A percentile compares a stretch with the other conserved stretches of the same genome.
These are phyloP conservation scores for Penicillium sp. DNA, from an alignment of 2,329 filamentous ascomycete species.

Conservation along the genomic window DNA sequence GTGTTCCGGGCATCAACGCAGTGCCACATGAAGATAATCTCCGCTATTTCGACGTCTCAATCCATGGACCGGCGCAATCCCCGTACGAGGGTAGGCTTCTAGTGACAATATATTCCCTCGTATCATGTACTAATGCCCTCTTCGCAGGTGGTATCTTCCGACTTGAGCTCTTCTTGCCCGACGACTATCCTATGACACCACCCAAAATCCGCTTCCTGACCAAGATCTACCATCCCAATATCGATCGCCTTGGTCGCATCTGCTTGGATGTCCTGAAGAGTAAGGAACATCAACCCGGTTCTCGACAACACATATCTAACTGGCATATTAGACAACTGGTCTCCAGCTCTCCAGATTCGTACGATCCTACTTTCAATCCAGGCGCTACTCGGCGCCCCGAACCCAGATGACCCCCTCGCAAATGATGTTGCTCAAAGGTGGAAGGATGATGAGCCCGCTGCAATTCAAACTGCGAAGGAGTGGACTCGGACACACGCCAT, in stretches of 20 bases:
- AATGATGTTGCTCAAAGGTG: conserved; percentile 96
- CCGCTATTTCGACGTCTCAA: conserved; percentile 96
- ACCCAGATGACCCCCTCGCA: conserved; percentile 96
- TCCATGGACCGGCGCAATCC: conserved; percentile 85
- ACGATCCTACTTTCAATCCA: conserved; percentile 99
- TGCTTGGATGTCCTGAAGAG: conserved; percentile 97
- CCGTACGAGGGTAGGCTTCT: conserved; percentile 76
- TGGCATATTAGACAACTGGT: conserved; percentile 79
- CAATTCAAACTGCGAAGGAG: conserved; percentile 85
- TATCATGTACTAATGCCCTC: conserved; percentile 7
- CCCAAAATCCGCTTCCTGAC: conserved; percentile 98
- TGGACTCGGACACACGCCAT: conserved; percentile 85
- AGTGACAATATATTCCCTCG: neutral
- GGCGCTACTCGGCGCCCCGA: conserved; percentile 89
- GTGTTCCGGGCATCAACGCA: conserved; percentile 93
- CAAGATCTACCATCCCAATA: conserved; percentile 99
- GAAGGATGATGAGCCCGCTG: conserved; percentile 92
- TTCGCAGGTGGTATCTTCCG: conserved; percentile 76
- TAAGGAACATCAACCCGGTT: conserved; percentile 43
- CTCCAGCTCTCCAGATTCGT: conserved; percentile 91
- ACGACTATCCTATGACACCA: conserved; percentile 98
- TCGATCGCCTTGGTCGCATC: conserved; percentile 94
- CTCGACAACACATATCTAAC: conserved; percentile 3
- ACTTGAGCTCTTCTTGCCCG: conserved; percentile 93
- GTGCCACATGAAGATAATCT: conserved; percentile 96